These are phyloP conservation scores for Phoma herbarum DNA, from an alignment of 2,329 filamentous ascomycete species.

Conservation along the genomic window DNA sequence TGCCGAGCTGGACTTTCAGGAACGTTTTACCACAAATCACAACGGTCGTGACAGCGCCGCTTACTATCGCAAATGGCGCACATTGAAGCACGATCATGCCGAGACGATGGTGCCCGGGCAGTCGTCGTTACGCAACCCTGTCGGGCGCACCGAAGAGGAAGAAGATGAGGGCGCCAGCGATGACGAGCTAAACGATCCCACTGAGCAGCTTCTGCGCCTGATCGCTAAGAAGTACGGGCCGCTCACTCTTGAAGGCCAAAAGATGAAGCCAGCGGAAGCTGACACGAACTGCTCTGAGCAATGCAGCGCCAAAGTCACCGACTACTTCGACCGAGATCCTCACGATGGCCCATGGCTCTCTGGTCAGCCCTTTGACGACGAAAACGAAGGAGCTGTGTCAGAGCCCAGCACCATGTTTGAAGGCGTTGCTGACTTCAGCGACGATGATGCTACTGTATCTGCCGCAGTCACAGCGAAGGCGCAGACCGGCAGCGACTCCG, in stretches of 20 bases:
- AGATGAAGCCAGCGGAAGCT: neutral
- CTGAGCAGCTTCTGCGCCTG: neutral
- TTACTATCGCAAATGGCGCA: slow-evolving; percentile 6
- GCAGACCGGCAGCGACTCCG: too few relatives aligned
- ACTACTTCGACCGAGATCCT: neutral
- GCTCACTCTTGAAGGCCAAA: neutral
- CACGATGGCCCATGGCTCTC: neutral
- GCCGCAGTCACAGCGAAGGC: neutral
- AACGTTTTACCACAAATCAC: neutral
- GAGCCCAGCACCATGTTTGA: neutral
- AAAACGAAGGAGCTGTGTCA: neutral
- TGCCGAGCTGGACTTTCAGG: neutral
- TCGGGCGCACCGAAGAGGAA: neutral
- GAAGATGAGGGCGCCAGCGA: neutral
- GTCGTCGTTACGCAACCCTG: neutral
- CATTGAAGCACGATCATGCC: slow-evolving; percentile 3
- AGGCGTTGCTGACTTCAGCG: neutral
- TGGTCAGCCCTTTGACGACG: neutral
- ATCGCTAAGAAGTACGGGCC: neutral
- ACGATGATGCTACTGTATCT: neutral
- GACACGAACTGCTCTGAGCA: neutral
- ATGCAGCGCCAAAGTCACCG: neutral
- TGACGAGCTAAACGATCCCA: neutral
- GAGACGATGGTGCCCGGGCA: slow-evolving; percentile 11
- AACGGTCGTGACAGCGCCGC: neutral